Percentiles rank a stretch among this genome's conserved stretches.
Evolutionary conservation across 495 filamentous ascomycete species (phyloP).

Genomic region (Podospora pseudopauciseta): DNA sequence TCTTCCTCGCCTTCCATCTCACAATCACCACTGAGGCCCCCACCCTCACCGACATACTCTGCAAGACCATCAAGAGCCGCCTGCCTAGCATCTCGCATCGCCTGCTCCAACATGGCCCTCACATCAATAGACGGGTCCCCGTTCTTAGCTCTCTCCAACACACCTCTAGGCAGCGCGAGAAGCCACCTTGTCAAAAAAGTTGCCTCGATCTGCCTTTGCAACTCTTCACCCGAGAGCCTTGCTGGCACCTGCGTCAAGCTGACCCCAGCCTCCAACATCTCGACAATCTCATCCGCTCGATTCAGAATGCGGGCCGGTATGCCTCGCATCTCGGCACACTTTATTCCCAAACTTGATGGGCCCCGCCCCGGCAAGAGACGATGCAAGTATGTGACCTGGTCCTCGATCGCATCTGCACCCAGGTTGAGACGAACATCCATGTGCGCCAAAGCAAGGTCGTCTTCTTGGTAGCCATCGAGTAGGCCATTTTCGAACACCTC

Average conservation of each 20-base stretch:
- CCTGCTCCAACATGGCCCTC: neutral
- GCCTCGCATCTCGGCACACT: constrained; percentile 81
- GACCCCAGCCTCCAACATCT: constrained; percentile 60
- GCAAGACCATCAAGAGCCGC: neutral
- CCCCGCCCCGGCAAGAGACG: constrained; percentile 67
- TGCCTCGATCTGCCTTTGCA: constrained; percentile 13
- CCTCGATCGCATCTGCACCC: constrained; percentile 53
- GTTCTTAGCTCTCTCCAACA: constrained; percentile 2
- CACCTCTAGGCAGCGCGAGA: constrained; percentile 10
- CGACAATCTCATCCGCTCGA: constrained; percentile 71
- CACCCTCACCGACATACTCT: neutral
- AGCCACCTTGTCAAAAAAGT: constrained; percentile 23
- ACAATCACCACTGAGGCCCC: neutral
- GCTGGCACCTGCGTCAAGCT: constrained; percentile 24
- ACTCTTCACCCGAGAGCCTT: constrained; percentile 18
- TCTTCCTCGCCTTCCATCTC: neutral
- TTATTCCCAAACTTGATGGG: constrained; percentile 77
- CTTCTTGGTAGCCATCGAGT: constrained; percentile 50
- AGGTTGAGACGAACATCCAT: constrained; percentile 81
- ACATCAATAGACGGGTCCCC: neutral
- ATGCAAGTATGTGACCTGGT: constrained; percentile 88
- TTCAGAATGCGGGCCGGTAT: constrained; percentile 67
- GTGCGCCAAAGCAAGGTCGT: constrained; percentile 63
- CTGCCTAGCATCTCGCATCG: neutral
- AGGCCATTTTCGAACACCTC: constrained; percentile 82